These are phyloP conservation scores for Oryza rufipogon DNA, from an alignment of 176 grass and related monocot species.

Conservation along the genomic window DNA sequence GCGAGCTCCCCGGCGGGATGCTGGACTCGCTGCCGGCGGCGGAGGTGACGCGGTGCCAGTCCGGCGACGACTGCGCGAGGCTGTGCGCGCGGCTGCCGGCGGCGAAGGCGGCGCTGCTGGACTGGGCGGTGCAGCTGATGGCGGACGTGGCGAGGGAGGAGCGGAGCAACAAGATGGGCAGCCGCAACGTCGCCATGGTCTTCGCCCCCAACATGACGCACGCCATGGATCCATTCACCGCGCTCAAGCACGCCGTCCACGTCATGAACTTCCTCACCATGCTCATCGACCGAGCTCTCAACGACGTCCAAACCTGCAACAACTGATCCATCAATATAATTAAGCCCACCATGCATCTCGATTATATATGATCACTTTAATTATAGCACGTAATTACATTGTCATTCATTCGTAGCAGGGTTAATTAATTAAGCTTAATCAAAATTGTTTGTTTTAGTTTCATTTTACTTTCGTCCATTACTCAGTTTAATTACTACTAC, in stretches of 20 bases:
- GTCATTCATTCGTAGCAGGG: not conserved
- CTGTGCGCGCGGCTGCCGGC: conserved; percentile 44
- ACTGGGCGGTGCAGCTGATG: conserved; percentile 93
- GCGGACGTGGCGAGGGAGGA: conserved; percentile 79
- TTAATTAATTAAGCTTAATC: not conserved
- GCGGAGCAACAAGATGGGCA: conserved; percentile 75
- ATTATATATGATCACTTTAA: too few species aligned
- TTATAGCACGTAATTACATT: not conserved
- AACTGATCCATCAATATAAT: not conserved
- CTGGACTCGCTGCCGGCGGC: conserved; percentile 70
- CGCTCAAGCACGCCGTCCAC: conserved; percentile 81
- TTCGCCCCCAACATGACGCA: conserved; percentile 97
- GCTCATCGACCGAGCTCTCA: conserved; percentile 69
- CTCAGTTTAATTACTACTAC: not conserved
- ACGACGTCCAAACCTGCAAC: not conserved
- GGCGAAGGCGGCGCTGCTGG: conserved; percentile 68
- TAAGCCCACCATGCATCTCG: too few species aligned
- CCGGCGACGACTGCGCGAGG: conserved; percentile 55
- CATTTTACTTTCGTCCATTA: not conserved
- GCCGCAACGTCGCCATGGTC: conserved; percentile 87
- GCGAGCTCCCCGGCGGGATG: conserved; percentile 75
- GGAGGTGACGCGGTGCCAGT: conserved; percentile 68
- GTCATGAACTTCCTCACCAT: conserved; percentile 94
- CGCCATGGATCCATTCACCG: conserved; percentile 73
- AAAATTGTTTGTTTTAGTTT: conserved; percentile 4